phyloP scores from a whole-genome alignment of 2,329 filamentous ascomycete species.

The Tolypocladium paradoxum region DNA sequence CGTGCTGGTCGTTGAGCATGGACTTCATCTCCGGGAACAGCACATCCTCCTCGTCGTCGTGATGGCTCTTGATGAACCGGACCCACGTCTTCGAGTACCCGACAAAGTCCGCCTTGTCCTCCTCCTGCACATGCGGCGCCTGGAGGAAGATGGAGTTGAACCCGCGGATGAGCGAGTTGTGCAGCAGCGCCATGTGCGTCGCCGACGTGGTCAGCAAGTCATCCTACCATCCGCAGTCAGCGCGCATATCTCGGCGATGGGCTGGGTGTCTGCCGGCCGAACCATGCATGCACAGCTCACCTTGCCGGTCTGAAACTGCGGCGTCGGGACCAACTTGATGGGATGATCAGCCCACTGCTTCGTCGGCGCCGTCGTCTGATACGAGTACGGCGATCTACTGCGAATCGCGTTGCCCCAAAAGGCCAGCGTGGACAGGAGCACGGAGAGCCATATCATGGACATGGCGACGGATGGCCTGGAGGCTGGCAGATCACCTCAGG shows the following conservation, averaged over 20 bases:
- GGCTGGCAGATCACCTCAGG: not conserved
- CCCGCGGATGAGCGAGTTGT: slow-evolving; percentile 52
- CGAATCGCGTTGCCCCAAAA: slow-evolving; percentile 20
- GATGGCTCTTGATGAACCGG: slow-evolving; percentile 48
- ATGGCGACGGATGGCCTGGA: slow-evolving; percentile 4
- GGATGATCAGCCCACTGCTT: slow-evolving; percentile 42
- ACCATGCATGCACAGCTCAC: slow-evolving; percentile 14
- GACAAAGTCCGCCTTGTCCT: slow-evolving; percentile 46
- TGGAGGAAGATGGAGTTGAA: slow-evolving; percentile 55
- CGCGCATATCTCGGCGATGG: not conserved
- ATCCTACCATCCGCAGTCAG: slow-evolving; percentile 23
- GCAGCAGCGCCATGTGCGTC: slow-evolving; percentile 50
- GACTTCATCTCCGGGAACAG: slow-evolving; percentile 45
- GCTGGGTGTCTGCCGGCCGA: not conserved
- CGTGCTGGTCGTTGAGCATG: slow-evolving; percentile 35
- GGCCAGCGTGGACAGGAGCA: slow-evolving; percentile 17
- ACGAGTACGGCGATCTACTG: slow-evolving; percentile 23
- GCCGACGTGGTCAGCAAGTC: slow-evolving; percentile 49
- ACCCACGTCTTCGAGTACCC: slow-evolving; percentile 47
- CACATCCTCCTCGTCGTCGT: slow-evolving; percentile 47
- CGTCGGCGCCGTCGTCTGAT: slow-evolving; percentile 15
- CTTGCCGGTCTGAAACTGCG: slow-evolving; percentile 40
- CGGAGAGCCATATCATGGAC: slow-evolving; percentile 9
- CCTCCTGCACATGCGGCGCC: slow-evolving; percentile 37
- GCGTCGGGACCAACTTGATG: slow-evolving; percentile 42